phyloP scores from a whole-genome alignment of 2,329 filamentous ascomycete genomes.

The Hymenoscyphus salicellus region DNA sequence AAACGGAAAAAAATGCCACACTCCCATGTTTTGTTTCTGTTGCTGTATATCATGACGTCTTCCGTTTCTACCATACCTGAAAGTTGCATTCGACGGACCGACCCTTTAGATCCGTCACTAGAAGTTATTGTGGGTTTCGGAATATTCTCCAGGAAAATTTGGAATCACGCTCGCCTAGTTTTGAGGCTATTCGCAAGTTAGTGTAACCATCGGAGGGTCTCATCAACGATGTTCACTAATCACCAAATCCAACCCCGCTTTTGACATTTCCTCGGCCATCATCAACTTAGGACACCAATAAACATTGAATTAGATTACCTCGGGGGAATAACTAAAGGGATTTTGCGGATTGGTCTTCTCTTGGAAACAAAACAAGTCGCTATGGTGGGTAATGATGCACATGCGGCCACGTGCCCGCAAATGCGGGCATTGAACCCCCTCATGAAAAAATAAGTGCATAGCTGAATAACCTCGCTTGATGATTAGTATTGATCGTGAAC shows the following conservation, averaged over 20 bases:
- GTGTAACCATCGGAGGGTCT: neutral
- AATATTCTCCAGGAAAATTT: neutral
- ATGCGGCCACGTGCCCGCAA: neutral
- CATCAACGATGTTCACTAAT: conserved; percentile 2
- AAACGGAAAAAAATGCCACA: neutral
- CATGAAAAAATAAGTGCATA: neutral
- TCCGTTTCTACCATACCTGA: neutral
- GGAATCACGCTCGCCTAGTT: neutral
- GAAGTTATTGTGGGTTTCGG: neutral
- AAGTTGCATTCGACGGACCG: neutral
- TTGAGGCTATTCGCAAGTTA: neutral
- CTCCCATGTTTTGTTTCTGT: neutral
- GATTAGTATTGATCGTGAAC: neutral
- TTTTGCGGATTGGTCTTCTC: too few relatives aligned
- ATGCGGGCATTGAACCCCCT: neutral
- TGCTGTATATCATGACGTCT: neutral
- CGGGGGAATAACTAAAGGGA: neutral
- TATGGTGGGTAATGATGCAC: neutral
- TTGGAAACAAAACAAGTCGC: neutral
- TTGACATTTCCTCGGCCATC: neutral
- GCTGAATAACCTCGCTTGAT: conserved; percentile 1
- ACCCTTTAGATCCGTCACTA: neutral
- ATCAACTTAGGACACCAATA: neutral
- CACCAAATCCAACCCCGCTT: neutral
- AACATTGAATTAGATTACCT: neutral